phyloP scores from a whole-genome alignment of 75 land plant species.

The Sequoia sempervirens region DNA sequence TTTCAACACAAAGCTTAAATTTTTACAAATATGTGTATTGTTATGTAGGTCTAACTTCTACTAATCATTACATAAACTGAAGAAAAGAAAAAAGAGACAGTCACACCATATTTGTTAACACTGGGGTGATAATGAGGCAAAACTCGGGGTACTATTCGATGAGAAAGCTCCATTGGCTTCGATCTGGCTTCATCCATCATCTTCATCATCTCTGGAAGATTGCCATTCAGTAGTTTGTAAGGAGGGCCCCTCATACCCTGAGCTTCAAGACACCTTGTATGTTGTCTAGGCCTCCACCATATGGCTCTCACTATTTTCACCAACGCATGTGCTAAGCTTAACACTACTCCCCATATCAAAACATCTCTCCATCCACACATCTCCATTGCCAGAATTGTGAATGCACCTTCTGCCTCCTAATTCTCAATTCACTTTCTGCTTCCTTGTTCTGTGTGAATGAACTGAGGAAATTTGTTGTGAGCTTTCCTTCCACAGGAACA shows the following conservation, averaged over 20 bases:
- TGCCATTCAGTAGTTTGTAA: conserved; percentile 6
- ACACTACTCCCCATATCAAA: neutral
- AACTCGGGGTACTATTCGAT: conserved; percentile 11
- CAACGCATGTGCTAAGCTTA: neutral
- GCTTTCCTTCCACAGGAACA: too few relatives aligned
- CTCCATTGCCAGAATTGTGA: too few relatives aligned
- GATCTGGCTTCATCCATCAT: neutral
- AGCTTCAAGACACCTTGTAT: neutral
- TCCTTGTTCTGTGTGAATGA: too few relatives aligned
- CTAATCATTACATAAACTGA: too few relatives aligned
- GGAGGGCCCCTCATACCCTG: conserved; percentile 9
- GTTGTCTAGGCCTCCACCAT: neutral
- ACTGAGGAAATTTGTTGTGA: too few relatives aligned
- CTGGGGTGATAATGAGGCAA: conserved; percentile 7
- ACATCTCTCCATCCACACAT: too few relatives aligned
- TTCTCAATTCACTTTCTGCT: too few relatives aligned
- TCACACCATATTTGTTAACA: neutral
- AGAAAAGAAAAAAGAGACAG: neutral
- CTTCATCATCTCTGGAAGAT: neutral
- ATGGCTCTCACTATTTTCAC: neutral
- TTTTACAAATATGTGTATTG: neutral
- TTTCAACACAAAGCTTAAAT: neutral
- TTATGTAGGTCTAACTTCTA: too few relatives aligned
- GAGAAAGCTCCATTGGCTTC: conserved; percentile 1
- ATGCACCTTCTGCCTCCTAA: too few relatives aligned